Conservation (phyloP, 73 alveolate species). For the Uronychia setigera region DNA sequence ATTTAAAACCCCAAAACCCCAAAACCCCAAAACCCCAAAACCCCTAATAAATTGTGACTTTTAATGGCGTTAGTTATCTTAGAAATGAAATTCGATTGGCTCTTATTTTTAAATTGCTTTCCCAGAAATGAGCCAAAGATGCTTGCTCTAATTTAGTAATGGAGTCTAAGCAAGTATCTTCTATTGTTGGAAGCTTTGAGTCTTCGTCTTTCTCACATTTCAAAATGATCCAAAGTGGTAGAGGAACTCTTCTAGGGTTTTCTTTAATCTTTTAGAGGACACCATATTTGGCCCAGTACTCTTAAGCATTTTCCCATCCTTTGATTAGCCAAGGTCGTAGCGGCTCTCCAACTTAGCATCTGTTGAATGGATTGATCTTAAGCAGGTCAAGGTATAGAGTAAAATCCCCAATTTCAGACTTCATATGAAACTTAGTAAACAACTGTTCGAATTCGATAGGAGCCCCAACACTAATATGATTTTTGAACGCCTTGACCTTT, state of each 20-base stretch:
- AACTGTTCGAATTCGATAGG: background rate
- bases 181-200: background rate
- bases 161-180: background rate
- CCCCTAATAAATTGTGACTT: no score
- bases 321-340: background rate
- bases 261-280: background rate
- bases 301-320: background rate
- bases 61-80: no score
- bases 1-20: no score
- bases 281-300: background rate
- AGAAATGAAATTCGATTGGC: background rate
- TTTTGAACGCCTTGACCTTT: background rate
- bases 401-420: background rate
- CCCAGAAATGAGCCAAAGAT: background rate
- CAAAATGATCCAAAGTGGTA: background rate
- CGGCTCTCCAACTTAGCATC: background rate
- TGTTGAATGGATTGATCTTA: background rate
- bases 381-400: background rate
- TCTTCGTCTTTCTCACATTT: background rate
- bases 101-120: background rate
- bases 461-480: background rate
- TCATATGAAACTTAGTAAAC: background rate
- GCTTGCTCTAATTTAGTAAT: background rate
- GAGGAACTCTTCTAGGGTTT: background rate
- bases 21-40: no score